Conservation (phyloP, 1,284 basidiomycete genomes). For the Xerocomus nothofagi region DNA sequence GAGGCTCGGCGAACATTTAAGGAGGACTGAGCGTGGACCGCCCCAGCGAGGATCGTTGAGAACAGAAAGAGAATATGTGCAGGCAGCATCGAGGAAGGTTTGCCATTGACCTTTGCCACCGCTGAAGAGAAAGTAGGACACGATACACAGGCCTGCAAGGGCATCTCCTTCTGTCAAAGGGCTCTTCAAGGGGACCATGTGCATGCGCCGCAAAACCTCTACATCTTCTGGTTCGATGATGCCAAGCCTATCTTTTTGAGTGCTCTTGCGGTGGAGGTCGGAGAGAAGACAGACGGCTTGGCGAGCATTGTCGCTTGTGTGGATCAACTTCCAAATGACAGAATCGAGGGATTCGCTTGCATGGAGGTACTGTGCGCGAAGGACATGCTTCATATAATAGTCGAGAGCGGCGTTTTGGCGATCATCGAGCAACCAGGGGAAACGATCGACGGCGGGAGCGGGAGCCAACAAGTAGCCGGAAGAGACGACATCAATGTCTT, state of each 20-base stretch:
- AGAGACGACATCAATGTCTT: slow-evolving; percentile 24
- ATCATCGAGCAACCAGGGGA: slow-evolving; percentile 15
- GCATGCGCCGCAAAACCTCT: slow-evolving; percentile 29
- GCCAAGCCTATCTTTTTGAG: slow-evolving; percentile 16
- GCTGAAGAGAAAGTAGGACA: slow-evolving; percentile 72
- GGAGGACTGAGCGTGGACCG: slow-evolving; percentile 48
- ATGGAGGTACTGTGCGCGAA: slow-evolving; percentile 66
- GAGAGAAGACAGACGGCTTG: slow-evolving; percentile 57
- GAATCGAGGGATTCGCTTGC: slow-evolving; percentile 52
- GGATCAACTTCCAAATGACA: slow-evolving; percentile 47
- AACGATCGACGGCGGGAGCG: slow-evolving; percentile 10
- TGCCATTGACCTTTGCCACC: slow-evolving; percentile 70
- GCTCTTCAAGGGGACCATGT: slow-evolving; percentile 26
- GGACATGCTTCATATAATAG: slow-evolving; percentile 47
- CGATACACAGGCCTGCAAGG: slow-evolving; percentile 71
- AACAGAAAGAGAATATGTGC: slow-evolving; percentile 49
- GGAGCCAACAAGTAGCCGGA: slow-evolving; percentile 19
- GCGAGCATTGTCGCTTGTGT: slow-evolving; percentile 40
- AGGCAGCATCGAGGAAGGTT: slow-evolving; percentile 61
- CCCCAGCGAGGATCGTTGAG: slow-evolving; percentile 37
- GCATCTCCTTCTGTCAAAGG: slow-evolving; percentile 60
- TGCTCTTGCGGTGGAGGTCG: slow-evolving; percentile 32
- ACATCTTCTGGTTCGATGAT: slow-evolving; percentile 31
- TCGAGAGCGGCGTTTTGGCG: slow-evolving; percentile 24
- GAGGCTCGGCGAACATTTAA: slow-evolving; percentile 45